These are phyloP conservation scores for Microsporum ferrugineum DNA, from an alignment of 2,329 filamentous ascomycete species.

Conservation along the genomic window DNA sequence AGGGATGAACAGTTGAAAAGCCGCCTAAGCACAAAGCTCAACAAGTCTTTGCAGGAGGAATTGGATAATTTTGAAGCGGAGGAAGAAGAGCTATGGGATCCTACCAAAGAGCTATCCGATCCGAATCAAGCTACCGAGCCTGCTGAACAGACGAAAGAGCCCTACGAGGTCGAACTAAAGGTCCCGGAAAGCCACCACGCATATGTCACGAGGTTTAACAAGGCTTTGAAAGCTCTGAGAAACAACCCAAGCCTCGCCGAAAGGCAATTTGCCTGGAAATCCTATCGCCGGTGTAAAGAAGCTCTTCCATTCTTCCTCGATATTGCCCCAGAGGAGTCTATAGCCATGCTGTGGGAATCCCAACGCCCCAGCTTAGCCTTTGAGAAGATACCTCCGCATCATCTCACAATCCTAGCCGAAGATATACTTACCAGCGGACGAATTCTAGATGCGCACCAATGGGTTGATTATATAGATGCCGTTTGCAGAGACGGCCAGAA, in stretches of 20 bases:
- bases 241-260: slow-evolving; percentile 22
- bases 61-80: slow-evolving; percentile 28
- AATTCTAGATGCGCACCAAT: slow-evolving; percentile 45
- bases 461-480: slow-evolving; percentile 57
- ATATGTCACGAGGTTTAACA: slow-evolving; percentile 33
- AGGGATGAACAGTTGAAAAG: slow-evolving; percentile 3
- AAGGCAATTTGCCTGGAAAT: slow-evolving; percentile 37
- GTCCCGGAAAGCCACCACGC: slow-evolving; percentile 27
- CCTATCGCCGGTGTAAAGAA: slow-evolving; percentile 41
- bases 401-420: slow-evolving; percentile 50
- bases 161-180: slow-evolving; percentile 25
- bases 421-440: slow-evolving; percentile 54
- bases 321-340: slow-evolving; percentile 49
- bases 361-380: slow-evolving; percentile 34
- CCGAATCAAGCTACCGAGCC: slow-evolving; percentile 9
- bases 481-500: slow-evolving; percentile 53
- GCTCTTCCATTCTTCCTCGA: slow-evolving; percentile 38
- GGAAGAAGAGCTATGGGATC: slow-evolving; percentile 27
- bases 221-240: slow-evolving; percentile 24
- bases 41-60: slow-evolving; percentile 6
- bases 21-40: slow-evolving; percentile 5
- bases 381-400: slow-evolving; percentile 24
- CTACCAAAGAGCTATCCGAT: slow-evolving; percentile 11
- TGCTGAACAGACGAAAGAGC: slow-evolving; percentile 11
- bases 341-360: slow-evolving; percentile 57